Percentiles rank a stretch among this genome's conserved stretches.
Evolutionary conservation across 2,329 filamentous ascomycete species (phyloP).

Genomic region (Cercospora janseana): DNA sequence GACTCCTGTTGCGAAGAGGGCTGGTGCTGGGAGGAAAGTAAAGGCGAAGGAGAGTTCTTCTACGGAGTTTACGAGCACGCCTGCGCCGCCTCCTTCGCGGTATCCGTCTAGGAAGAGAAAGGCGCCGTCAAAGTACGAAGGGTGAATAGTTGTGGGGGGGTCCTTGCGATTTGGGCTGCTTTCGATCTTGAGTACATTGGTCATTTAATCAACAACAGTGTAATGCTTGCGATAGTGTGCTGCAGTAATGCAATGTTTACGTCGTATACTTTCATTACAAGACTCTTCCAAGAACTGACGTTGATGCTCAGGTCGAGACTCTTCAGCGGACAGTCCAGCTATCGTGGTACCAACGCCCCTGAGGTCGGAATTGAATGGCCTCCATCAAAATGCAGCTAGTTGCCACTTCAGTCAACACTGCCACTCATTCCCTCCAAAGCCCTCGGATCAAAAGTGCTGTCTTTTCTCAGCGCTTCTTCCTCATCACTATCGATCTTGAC

Average conservation of each 20-base stretch:
- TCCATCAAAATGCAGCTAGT: background rate
- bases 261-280: too few species aligned
- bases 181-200: too few species aligned
- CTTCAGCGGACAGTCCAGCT: too few species aligned
- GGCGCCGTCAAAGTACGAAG: background rate
- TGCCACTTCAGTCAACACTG: background rate
- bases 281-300: too few species aligned
- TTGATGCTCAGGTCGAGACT: too few species aligned
- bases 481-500: slow-evolving; percentile 3
- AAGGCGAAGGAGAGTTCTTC: background rate
- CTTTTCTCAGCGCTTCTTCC: slow-evolving; percentile 7
- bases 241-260: too few species aligned
- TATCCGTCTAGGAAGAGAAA: background rate
- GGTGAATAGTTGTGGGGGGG: too few species aligned
- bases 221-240: too few species aligned
- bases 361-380: background rate
- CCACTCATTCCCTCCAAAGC: background rate
- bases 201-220: too few species aligned
- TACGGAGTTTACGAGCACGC: background rate
- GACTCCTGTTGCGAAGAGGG: background rate
- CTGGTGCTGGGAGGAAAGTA: background rate
- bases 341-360: too few species aligned
- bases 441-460: slow-evolving; percentile 8
- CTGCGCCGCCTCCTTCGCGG: background rate
- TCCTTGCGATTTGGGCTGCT: too few species aligned